These are phyloP conservation scores for Chaetomiaceae sp. DNA, from an alignment of 2,329 filamentous ascomycete genomes.

Conservation along the genomic window DNA sequence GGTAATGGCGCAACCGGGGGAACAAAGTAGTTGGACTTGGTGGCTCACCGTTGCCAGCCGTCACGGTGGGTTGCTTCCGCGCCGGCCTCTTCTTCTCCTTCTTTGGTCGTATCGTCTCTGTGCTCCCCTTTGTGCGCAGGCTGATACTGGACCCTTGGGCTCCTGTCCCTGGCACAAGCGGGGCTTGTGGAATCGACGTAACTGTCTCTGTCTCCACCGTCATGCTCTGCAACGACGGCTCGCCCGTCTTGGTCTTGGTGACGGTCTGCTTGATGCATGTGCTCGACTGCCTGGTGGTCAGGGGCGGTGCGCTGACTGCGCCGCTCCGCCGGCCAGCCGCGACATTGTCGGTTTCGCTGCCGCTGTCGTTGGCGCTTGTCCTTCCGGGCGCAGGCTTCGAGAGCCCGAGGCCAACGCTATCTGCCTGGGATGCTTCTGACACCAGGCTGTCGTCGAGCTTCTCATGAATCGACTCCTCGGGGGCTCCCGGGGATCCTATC, in stretches of 20 bases:
- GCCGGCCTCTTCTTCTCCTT: constrained; percentile 82
- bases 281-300: constrained; percentile 62
- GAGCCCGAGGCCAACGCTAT: constrained; percentile 36
- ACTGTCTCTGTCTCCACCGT: constrained; percentile 98
- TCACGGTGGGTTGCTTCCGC: constrained; percentile 70
- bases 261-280: constrained; percentile 59
- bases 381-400: constrained; percentile 44
- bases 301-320: constrained; percentile 41
- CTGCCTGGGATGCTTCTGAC: constrained; percentile 40
- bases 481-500: constrained; percentile 59
- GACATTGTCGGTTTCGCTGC: constrained; percentile 61
- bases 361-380: constrained; percentile 54
- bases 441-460: constrained; percentile 48
- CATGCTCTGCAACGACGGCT: constrained; percentile 83
- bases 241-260: constrained; percentile 63
- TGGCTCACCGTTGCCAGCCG: constrained; percentile 67
- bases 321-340: constrained; percentile 42
- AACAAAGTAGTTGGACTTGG: constrained; percentile 27
- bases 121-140: constrained; percentile 80
- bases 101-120: constrained; percentile 91
- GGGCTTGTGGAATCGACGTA: constrained; percentile 79
- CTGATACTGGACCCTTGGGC: constrained; percentile 64
- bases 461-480: constrained; percentile 48
- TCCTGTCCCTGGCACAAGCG: constrained; percentile 62
- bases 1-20: constrained; percentile 38